Conservation (phyloP, 2,329 filamentous ascomycete species). For the Penicillium crustosum region DNA sequence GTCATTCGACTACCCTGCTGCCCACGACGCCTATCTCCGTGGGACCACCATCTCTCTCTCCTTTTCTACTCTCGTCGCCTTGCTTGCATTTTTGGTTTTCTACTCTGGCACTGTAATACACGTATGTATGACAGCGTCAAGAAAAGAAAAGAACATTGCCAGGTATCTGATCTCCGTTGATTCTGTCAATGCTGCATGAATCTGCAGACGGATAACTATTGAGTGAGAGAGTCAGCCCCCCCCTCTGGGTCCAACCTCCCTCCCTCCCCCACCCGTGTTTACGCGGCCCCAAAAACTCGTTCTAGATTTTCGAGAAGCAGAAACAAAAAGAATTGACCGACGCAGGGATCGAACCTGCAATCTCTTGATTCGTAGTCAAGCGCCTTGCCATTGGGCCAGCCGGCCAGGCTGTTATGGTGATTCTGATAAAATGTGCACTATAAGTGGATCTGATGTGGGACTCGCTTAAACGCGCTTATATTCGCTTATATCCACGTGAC, state of each 20-base stretch:
- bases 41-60: background rate
- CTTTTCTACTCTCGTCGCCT: background rate
- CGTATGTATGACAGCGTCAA: background rate
- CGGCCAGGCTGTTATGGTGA: conserved; percentile 14
- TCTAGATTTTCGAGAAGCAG: too few species aligned
- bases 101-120: background rate
- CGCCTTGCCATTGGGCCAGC: conserved; percentile 53
- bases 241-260: background rate
- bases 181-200: too few species aligned
- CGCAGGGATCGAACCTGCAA: conserved; percentile 50
- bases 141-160: background rate
- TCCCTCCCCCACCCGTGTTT: background rate
- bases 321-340: conserved; percentile 34
- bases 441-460: background rate
- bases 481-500: background rate
- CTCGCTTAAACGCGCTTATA: background rate
- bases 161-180: background rate
- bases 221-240: too few species aligned
- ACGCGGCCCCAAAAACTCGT: too few species aligned
- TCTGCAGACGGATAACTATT: too few species aligned
- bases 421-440: background rate
- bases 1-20: background rate
- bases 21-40: too few species aligned
- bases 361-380: conserved; percentile 55
- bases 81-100: background rate